Base-by-base conservation (phyloP, 129 eudicot species). In the Gnaphalium uliginosum region DNA sequence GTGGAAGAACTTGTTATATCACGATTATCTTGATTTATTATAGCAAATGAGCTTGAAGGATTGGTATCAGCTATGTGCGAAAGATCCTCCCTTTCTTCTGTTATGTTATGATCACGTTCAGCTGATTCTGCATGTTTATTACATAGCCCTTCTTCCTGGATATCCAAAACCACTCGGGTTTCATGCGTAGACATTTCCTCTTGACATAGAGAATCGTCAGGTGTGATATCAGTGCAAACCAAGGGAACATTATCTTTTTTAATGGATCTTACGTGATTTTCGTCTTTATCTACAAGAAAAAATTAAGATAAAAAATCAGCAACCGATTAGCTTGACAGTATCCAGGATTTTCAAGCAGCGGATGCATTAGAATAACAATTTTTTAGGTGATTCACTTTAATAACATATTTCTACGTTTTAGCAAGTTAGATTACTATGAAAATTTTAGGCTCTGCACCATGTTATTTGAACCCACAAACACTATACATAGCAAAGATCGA, bases 91-190 rank as follows among this genome's bases (percentile, higher is more conserved):
- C 64, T 75, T 65, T 57, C 77, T 53, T 57, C 43, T 30, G 57
- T 59, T 32, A 46, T 33, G 76, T 73, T 51, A 41, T 68, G 66
- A 53, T 62, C 73, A 43, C 37, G 76, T 51, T 74, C 87, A 26
- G 61, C 63, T 15, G 43, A 37, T 50, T 81, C 72, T 73, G 58
- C 53, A 2, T 48, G 79, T n/a, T 11, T 74, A 57, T 22, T 33
- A 32, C 15, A 32, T 70, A 58, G 48, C 65, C 66, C 81, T 18
- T 62, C 73, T 72, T 41, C 79, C 37, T 71, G 69, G 39, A 58
- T 74, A 73, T 79, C 79, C 67, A 22, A 17, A 69, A 21, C 50
- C 30, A 65, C 76, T 74, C 75, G 77, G 43, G 48, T 72, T 80
- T 56, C 83, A 71, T 63, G 73, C 14, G 6, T 56, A 54, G 63